Conservation (phyloP, 2,329 filamentous ascomycete species). For the Colletotrichum tropicicola region DNA sequence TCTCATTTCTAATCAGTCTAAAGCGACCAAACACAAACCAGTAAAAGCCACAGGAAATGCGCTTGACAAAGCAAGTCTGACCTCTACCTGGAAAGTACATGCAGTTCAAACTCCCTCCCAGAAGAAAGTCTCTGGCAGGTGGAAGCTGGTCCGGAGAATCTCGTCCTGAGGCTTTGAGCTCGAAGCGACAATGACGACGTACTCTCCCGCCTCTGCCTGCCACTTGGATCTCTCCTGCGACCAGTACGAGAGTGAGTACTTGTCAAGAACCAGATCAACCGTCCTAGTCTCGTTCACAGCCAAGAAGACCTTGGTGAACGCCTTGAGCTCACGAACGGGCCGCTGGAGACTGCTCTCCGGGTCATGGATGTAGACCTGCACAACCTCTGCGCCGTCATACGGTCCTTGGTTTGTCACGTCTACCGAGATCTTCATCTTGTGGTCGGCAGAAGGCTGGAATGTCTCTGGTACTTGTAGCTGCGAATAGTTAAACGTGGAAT, state of each 20-base stretch:
- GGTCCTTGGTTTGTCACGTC: conserved; percentile 22
- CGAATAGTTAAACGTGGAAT: conserved; percentile 72
- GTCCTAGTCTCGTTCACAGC: conserved; percentile 64
- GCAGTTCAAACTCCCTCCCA: conserved; percentile 28
- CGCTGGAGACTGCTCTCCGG: conserved; percentile 51
- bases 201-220: conserved; percentile 72
- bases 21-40: no score
- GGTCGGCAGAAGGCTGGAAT: conserved; percentile 40
- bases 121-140: conserved; percentile 15
- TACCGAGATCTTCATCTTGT: conserved; percentile 46
- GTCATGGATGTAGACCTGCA: conserved; percentile 66
- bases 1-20: no score
- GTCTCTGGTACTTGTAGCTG: conserved; percentile 56
- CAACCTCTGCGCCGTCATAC: conserved; percentile 44
- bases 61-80: no score
- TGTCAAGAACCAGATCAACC: conserved; percentile 57
- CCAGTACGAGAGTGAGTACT: conserved; percentile 63
- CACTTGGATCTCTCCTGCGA: conserved; percentile 73
- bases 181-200: conserved; percentile 63
- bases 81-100: no score
- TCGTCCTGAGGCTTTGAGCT: conserved; percentile 26
- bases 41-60: no score
- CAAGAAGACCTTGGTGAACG: conserved; percentile 71
- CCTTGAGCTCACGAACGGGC: conserved; percentile 71
- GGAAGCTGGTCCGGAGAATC: conserved; percentile 9